Evolutionary conservation across 495 filamentous ascomycete species (phyloP).

Genomic region (Neurospora sp.): DNA sequence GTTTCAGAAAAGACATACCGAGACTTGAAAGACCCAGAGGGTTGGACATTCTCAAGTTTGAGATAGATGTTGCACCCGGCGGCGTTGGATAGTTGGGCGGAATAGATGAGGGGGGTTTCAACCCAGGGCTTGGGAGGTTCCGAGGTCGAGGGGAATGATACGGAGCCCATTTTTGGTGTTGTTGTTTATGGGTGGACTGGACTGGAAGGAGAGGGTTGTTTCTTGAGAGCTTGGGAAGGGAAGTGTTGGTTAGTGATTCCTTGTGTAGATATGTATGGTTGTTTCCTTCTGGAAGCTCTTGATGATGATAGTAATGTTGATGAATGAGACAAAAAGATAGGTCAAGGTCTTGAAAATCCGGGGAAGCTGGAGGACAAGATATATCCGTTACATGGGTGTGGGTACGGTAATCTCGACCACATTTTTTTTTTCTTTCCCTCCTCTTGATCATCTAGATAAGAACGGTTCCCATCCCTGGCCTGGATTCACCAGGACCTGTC

Average conservation of each 20-base stretch:
- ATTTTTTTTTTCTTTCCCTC: background rate
- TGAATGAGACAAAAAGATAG: background rate
- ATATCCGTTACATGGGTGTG: background rate
- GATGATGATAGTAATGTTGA: background rate
- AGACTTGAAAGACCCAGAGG: constrained; percentile 91
- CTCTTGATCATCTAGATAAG: background rate
- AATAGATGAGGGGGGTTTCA: constrained; percentile 63
- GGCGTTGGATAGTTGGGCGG: constrained; percentile 52
- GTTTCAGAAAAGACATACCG: constrained; percentile 34
- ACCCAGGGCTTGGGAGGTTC: constrained; percentile 50
- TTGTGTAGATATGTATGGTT: background rate
- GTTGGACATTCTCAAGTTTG: constrained; percentile 90
- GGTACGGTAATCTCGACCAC: background rate
- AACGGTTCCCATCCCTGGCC: background rate
- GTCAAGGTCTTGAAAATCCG: background rate
- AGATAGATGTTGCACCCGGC: constrained; percentile 77
- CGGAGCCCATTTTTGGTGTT: constrained; percentile 27
- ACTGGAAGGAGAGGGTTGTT: background rate
- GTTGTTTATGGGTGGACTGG: background rate
- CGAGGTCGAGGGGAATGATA: constrained; percentile 2
- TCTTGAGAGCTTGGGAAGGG: background rate
- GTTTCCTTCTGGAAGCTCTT: background rate
- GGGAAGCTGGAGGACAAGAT: background rate
- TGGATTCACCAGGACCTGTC: background rate
- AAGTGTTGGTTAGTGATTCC: background rate